Evolutionary conservation across 371 early-diverging fungal species (phyloP).

Genomic region (Sporodiniella umbellata): DNA sequence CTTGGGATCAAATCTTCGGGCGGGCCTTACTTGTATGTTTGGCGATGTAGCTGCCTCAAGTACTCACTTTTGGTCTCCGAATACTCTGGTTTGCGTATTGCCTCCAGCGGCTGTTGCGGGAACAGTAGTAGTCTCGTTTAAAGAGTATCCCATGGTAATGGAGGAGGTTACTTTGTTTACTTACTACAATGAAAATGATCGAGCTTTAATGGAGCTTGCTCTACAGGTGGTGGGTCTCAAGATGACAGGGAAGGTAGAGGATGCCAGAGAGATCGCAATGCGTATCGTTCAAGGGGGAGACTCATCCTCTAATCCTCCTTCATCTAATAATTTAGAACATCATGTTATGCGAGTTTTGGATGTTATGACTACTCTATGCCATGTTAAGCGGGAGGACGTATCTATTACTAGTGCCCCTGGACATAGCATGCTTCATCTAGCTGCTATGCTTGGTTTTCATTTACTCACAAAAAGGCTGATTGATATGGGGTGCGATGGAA

Average conservation of each 20-base stretch:
- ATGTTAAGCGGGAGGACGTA: constrained; percentile 31
- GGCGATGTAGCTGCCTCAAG: constrained; percentile 67
- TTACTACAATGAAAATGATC: constrained; percentile 73
- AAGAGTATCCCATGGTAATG: constrained; percentile 38
- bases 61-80: constrained; percentile 68
- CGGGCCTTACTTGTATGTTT: constrained; percentile 70
- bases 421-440: constrained; percentile 46
- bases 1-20: constrained; percentile 69
- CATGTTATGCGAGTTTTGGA: constrained; percentile 43
- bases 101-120: constrained; percentile 73
- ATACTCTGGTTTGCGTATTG: constrained; percentile 73
- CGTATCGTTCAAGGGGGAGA: constrained; percentile 64
- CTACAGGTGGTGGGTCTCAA: constrained; percentile 80
- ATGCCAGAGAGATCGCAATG: constrained; percentile 69
- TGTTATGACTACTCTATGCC: constrained; percentile 38
- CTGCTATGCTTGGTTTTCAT: constrained; percentile 36
- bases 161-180: constrained; percentile 56
- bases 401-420: constrained; percentile 36
- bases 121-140: constrained; percentile 69
- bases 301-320: not conserved
- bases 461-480: constrained; percentile 23
- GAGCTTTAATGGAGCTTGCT: constrained; percentile 78
- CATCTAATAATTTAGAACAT: constrained; percentile 15
- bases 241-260: constrained; percentile 72
- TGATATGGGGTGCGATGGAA: constrained; percentile 27